phyloP scores from a whole-genome alignment of 2,329 filamentous ascomycete species.

The Monascus ruber region DNA sequence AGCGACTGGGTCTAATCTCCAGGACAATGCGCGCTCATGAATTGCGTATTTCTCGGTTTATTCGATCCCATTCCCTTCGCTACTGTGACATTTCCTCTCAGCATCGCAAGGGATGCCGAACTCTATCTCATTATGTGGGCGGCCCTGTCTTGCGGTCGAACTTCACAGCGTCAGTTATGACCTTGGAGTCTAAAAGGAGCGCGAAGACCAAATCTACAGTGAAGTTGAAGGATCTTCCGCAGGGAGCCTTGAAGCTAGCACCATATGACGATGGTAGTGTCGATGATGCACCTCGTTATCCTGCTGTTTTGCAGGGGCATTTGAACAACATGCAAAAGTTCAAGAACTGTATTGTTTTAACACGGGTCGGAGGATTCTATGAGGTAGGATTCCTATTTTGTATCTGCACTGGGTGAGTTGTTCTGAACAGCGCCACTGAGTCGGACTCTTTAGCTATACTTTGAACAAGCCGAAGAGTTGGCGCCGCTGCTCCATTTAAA shows the following conservation, averaged over 20 bases:
- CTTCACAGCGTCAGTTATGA: constrained; percentile 5
- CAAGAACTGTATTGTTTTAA: constrained; percentile 79
- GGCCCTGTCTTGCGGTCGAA: constrained; percentile 10
- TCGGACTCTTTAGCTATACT: constrained; percentile 57
- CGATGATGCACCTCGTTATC: constrained; percentile 52
- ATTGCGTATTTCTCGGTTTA: constrained; percentile 5
- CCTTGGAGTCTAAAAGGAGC: constrained; percentile 12
- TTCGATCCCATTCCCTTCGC: constrained; percentile 1
- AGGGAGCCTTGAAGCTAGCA: constrained; percentile 41
- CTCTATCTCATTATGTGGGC: constrained; percentile 20
- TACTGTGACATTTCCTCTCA: constrained; percentile 2
- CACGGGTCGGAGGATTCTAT: constrained; percentile 90
- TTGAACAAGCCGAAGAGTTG: constrained; percentile 85
- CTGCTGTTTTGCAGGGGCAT: constrained; percentile 79
- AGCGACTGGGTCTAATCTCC: neutral
- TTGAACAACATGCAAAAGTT: constrained; percentile 84
- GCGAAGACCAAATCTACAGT: constrained; percentile 27
- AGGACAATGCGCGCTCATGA: constrained; percentile 17
- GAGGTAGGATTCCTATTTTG: constrained; percentile 41
- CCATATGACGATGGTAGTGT: constrained; percentile 28
- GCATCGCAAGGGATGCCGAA: constrained; percentile 13
- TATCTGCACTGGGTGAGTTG: too few species aligned
- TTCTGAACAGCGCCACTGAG: neutral
- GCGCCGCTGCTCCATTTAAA: constrained; percentile 81
- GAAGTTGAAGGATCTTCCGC: constrained; percentile 41